Base-by-base conservation (phyloP, 495 filamentous ascomycete genomes). In the Diplogelasinospora grovesii region DNA sequence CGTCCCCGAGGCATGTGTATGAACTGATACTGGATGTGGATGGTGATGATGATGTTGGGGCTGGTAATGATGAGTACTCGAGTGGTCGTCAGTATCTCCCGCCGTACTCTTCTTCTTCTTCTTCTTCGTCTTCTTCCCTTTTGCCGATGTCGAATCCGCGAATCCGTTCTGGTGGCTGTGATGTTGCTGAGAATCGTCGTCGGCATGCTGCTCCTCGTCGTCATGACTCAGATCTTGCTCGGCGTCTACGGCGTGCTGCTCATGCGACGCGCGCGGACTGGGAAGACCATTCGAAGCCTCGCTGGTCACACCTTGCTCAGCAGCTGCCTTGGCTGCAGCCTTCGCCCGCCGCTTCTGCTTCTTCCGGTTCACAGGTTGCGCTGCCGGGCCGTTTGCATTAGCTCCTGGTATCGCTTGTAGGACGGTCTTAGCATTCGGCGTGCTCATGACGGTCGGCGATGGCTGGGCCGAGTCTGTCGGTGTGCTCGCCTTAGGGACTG, bases 301-400 rank as follows among this genome's bases (percentile, higher is more conserved):
- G 14, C 36, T 44, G 24, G 36, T 56, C 32, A 52, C 53, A 2
- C 43, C 45, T 33, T 49, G 50, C 42, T 62, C 52, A 27, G 67
- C 66, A 37, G 79, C 80, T 23, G 79, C 82, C 42, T 81, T 74
- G 13, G 83, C 77, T 27, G 85, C 85, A 33, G 83, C 84, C 60
- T 89, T 90, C 42, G 80, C 71, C 46, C 84, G 79, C 22, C 84
- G 77, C 63, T 94, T 94, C 59, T 89, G 84, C 63, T 95, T 95
- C 66, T 95, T 95, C 55, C 85, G 79, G 63, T 95, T 95, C 28
- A 90, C 83, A 3, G 61, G 49, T 35, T 71, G 60, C 22, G 55
- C 45, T n/a, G n/a, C n/a, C 4, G 65, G 48, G 40, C 54, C 64
- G n/a, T 48, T 40, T 57, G 62, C 23, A 24, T 24, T 34, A 8